These are phyloP conservation scores for Heterococcus sp. DNA, from an alignment of 108 stramenopile species.

Conservation along the genomic window DNA sequence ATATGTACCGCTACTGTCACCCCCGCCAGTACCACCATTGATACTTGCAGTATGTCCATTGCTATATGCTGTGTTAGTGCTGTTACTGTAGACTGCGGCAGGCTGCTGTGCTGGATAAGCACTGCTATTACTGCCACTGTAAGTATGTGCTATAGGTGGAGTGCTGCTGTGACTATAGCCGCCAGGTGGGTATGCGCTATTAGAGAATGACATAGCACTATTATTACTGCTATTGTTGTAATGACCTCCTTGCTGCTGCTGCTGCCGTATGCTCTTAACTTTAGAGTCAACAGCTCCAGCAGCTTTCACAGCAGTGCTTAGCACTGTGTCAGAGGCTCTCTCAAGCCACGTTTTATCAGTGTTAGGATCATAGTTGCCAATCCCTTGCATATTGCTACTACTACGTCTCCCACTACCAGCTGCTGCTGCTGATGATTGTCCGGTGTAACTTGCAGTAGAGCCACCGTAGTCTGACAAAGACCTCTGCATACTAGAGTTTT, in stretches of 20 bases:
- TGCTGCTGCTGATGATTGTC: too few species aligned
- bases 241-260: neutral
- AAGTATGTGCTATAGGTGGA: too few species aligned
- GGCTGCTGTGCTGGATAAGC: neutral
- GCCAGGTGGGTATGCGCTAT: neutral
- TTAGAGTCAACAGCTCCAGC: neutral
- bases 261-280: neutral
- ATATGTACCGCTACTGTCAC: neutral
- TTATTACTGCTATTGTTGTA: neutral
- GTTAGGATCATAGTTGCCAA: conserved; percentile 25
- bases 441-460: neutral
- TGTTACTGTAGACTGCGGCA: neutral
- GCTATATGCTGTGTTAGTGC: neutral
- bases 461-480: neutral
- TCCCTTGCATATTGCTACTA: conserved; percentile 8
- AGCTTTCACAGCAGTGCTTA: neutral
- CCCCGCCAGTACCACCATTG: neutral
- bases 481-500: neutral
- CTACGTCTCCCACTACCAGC: conserved; percentile 1
- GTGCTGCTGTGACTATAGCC: neutral
- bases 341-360: conserved; percentile 31
- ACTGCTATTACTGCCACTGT: too few species aligned
- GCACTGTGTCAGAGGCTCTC: conserved; percentile 31
- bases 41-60: too few species aligned
- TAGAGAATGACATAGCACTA: neutral